Base-by-base conservation (phyloP, 805 yeast genomes). In the Saccharomycopsis synnaedendra region DNA sequence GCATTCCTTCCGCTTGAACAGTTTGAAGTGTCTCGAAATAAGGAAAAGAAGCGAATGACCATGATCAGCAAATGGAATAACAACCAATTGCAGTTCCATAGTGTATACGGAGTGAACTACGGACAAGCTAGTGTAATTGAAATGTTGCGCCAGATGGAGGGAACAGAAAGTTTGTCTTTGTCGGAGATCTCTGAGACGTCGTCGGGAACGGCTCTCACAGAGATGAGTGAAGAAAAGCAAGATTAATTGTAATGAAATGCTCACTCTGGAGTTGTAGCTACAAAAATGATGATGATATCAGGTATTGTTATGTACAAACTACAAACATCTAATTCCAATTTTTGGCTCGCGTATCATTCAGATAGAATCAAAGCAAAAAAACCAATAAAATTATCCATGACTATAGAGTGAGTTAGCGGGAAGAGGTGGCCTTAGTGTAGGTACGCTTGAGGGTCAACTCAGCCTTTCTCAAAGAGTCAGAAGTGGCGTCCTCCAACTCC, bases 401-500 rank as follows among this genome's bases (percentile, higher is more conserved):
- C 10, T 10, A n/a, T 34, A 9, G 19, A 28, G 29, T 28, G 11
- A 54, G 73, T 81, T 83, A 85, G 80, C 96, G 96, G 72, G 96
- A 79, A 64, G 96, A 85, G 88, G 89, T 85, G 71, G 97, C 97
- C 80, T 88, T 90, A 80, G 96, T 90, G 71, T 90, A 97, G 67
- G 90, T 96, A 75, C 98, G 86, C 88, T 93, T 93, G 72, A 93
- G 85, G 72, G 88, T 82, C 71, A 93, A 87, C 81, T 93, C 97
- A 67, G 98, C 97, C 84, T 87, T 93, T 84, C 97, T 86, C 78
- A 76, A 81, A 74, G 89, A 97, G 68, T 93, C 98, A 69, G 96
- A 90, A 63, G 94, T 66, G 55, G 96, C 79, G 61, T 93, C 97
- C 78, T 90, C 96, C 58, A 93, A 76, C 77, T 89, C 96, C 68